Evolutionary conservation across 441 rosid genomes (phyloP), one percentile per base, ranked within the genome.

Genomic region (Adansonia rubrostipa): DNA sequence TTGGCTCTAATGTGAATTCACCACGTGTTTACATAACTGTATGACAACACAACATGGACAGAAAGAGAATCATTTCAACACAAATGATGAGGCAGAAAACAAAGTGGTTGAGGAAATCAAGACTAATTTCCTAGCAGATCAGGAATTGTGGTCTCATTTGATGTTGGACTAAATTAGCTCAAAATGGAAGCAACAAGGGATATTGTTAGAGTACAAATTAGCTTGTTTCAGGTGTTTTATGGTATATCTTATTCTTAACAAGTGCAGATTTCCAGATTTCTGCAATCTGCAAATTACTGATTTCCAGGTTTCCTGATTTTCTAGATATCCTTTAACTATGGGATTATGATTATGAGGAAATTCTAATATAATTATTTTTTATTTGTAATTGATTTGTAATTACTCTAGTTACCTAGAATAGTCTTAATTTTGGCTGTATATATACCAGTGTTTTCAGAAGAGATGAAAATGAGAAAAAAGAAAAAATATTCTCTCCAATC

Each of bases 21-120:
- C 15, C 17, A 68, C 17, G 13, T 5, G 19, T 7, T 19, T 45
- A 45, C 1, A 24, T 28, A 67, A 47, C 2, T 6, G 3, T 68
- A 45, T 42, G 51, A 66, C 71, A 42, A 66, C 71, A 42, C 71
- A 66, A n/a, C 10, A 42, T n/a, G 13, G 14, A 42, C 6, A 66
- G 14, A 11, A 66, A 42, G 51, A 42, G 22, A 66, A 66, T 14
- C 51, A 15, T 40, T 66, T n/a, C 14, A 19, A 19, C 20, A 66
- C 19, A 66, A n/a, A 40, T 13, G 22, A 17, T 68, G 50, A n/a
- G 6, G 28, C 71, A n/a, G 50, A 66, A 64, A 65, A 66, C 50
- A 3, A 66, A 36, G 10, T 19, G 10, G 71, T 42, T 6, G 9
- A 40, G 24, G 2, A 65, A 66, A 14, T 66, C 71, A 66, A 66